These are phyloP conservation scores for Trichoderma breve DNA, from an alignment of 2,329 filamentous ascomycete genomes.

Conservation along the genomic window DNA sequence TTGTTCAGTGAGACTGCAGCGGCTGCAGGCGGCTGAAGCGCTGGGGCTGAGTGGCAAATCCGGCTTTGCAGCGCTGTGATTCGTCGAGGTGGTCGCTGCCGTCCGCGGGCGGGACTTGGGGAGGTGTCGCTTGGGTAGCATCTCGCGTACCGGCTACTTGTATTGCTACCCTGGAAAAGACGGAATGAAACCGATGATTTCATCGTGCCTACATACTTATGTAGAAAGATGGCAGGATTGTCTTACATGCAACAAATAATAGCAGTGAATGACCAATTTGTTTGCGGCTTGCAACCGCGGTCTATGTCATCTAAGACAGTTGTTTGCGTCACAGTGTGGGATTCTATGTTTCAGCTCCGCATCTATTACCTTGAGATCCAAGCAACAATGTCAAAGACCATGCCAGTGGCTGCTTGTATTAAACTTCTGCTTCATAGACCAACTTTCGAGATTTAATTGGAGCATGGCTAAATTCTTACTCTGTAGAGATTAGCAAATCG, in stretches of 20 bases:
- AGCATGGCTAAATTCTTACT: background rate
- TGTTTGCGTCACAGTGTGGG: background rate
- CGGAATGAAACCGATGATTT: background rate
- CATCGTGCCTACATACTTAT: background rate
- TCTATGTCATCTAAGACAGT: background rate
- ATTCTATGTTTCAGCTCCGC: background rate
- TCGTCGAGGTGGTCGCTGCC: background rate
- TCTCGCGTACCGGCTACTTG: background rate
- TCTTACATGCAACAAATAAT: background rate
- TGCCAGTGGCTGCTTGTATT: background rate
- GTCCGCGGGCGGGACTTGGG: background rate
- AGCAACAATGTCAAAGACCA: background rate
- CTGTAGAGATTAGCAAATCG: background rate
- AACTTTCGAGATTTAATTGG: background rate
- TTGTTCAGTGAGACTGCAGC: background rate
- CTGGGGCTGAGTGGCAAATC: background rate
- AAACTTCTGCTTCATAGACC: background rate
- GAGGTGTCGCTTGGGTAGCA: background rate
- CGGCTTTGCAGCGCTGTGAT: background rate
- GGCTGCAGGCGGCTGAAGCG: slow-evolving; percentile 8
- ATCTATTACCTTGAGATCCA: background rate
- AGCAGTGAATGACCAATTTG: background rate
- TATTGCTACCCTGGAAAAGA: background rate
- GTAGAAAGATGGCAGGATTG: background rate
- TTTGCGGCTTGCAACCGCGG: background rate